Evolutionary conservation across 805 yeast species (phyloP).

Genomic region (Wickerhamiella siamensis): DNA sequence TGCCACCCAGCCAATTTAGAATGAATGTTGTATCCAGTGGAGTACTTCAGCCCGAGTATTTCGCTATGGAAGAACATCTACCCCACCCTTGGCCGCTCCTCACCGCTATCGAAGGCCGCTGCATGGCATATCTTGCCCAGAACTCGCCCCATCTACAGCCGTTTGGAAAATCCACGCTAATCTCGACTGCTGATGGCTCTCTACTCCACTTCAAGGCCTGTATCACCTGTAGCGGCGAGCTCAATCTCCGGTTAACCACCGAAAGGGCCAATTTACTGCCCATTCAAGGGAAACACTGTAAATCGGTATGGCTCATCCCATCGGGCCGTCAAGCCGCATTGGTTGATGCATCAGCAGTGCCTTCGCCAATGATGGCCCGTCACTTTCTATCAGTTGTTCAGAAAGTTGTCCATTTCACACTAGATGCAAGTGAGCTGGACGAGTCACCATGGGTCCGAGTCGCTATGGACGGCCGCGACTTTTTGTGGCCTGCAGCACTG

Average conservation of each 20-base stretch:
- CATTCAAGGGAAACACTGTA: slow-evolving; percentile 5
- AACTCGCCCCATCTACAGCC: slow-evolving; percentile 7
- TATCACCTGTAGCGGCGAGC: slow-evolving; percentile 11
- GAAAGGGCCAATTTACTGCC: slow-evolving; percentile 11
- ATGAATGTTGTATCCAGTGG: slow-evolving; percentile 10
- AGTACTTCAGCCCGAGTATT: slow-evolving; percentile 11
- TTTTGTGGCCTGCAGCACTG: slow-evolving; percentile 17
- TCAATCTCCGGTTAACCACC: slow-evolving; percentile 9
- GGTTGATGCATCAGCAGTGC: slow-evolving; percentile 11
- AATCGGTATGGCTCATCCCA: slow-evolving; percentile 17
- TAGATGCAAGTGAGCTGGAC: slow-evolving; percentile 7
- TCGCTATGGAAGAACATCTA: slow-evolving; percentile 5
- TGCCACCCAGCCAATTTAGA: slow-evolving; percentile 1
- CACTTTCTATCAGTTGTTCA: slow-evolving; percentile 8
- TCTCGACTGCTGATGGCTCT: slow-evolving; percentile 11
- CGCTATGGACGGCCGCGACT: slow-evolving; percentile 10
- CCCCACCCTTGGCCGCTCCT: slow-evolving; percentile 11
- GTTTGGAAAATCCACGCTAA: slow-evolving; percentile 11
- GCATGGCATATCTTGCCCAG: slow-evolving; percentile 10
- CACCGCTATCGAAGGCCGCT: slow-evolving; percentile 12
- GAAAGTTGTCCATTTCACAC: slow-evolving; percentile 6
- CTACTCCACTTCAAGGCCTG: slow-evolving; percentile 11
- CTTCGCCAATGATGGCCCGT: slow-evolving; percentile 13
- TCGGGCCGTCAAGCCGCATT: slow-evolving; percentile 12
- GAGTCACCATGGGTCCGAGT: slow-evolving; percentile 16